phyloP scores from a whole-genome alignment of 139 green algal genomes.

The Micractinium sp. region DNA sequence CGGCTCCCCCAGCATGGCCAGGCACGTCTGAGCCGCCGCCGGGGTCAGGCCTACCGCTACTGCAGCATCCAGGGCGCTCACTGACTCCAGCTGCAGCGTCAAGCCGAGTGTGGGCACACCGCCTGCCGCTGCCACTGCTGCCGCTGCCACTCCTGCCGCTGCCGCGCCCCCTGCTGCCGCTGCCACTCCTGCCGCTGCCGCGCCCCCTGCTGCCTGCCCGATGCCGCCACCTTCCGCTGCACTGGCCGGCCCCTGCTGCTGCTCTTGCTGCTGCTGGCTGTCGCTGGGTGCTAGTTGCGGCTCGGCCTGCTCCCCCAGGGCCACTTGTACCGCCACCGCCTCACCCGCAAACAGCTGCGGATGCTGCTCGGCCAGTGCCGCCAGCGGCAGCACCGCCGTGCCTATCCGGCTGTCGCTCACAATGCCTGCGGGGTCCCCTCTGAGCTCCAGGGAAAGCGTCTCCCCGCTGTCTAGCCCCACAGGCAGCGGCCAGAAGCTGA shows the following conservation, averaged over 20 bases:
- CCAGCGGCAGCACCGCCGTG: conserved; percentile 20
- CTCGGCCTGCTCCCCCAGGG: neutral
- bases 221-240: neutral
- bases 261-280: neutral
- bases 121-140: neutral
- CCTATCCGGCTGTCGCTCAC: conserved; percentile 20
- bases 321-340: conserved; percentile 1
- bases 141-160: neutral
- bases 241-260: neutral
- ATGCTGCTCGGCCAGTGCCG: neutral
- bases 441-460: neutral
- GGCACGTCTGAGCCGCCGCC: conserved; percentile 48
- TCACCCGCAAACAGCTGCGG: conserved; percentile 3
- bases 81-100: conserved; percentile 6
- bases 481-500: conserved; percentile 33
- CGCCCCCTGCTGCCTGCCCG: no score
- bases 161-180: neutral
- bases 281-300: no score
- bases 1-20: conserved; percentile 55
- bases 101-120: neutral
- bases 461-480: conserved; percentile 5
- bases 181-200: neutral
- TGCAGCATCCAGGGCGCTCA: conserved; percentile 5
- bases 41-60: neutral
- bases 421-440: conserved; percentile 30